Evolutionary conservation across 139 green algal species (phyloP), one percentile per base, ranked within the genome.

Genomic region (Chlorella sp.): DNA sequence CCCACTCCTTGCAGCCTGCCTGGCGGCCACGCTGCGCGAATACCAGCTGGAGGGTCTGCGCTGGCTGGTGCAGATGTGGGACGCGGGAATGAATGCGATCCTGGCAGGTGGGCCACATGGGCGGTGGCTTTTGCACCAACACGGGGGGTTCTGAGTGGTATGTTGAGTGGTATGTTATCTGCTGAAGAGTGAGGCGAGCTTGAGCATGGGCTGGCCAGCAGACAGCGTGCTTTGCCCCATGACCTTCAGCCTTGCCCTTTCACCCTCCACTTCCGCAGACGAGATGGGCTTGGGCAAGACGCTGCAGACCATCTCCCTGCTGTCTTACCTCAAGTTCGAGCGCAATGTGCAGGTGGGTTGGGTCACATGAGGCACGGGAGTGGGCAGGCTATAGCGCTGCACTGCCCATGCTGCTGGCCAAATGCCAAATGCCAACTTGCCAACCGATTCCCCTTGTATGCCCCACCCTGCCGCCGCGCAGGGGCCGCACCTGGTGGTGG

Each of bases 11-110:
- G 56, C 54, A 51, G 62, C 82, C 24, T 74, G 88, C 62, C 74
- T 90, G 64, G 78, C 79, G 64, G 90, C 87, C 41, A 74, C 84
- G 54, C 88, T 96, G 88, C 87, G 93, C 2, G 93, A 95, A 72
- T 97, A 98, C 89, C 94, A 97, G 83, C 68, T 92, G 78, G 81
- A 89, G 26, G 91, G 90, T 0, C 83, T 95, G 60, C 76, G 83
- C 9, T 95, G 90, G 90, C 51, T 95, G 75, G 81, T 91, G 43
- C 67, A 60, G 14, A 81, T 90, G 43, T 87, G 90, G 60, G 80
- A 92, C 78, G 84, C 89, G 41, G 84, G 87, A 51, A 43, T 94
- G 26, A 92, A 93, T 34, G 87, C 90, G 51, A 95, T 95, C 58
- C 86, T 95, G 43, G 92, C 86, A n/a, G 91, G 91, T 83, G 88